Evolutionary conservation across 106 monocot genomes (phyloP), one percentile per base, ranked within the genome.

Genomic region (Dendrobium catenatum): DNA sequence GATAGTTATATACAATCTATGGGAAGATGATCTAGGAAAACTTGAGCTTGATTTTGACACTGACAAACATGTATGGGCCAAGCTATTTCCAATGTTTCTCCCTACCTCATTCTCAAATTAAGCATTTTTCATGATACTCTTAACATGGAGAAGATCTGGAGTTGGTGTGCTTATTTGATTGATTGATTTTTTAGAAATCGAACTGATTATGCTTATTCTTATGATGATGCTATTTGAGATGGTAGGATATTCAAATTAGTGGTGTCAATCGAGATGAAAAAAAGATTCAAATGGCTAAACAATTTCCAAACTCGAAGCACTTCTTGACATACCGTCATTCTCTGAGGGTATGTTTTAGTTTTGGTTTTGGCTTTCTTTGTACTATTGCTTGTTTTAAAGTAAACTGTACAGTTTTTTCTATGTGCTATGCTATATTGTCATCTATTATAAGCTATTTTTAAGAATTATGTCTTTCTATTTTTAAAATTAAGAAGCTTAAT

Each of bases 291-390:
- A 96, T 90, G 96, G 91, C 96, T 17, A 72, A 77, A 49, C 51
- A 89, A 66, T 96, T 88, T 81, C 96, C 93, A 17, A 96, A 96
- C 83, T 96, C 96, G 0, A 88, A 59, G 76, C 93, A 96, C 86
- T 96, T 91, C 79, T 80, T 96, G 20, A 93, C 96, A 20, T 93
- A 96, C 56, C 85, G 83, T 17, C 96, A 96, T 86, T 96, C 96
- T 44, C 51, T 96, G 43, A 88, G 95, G 91, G 95, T 96, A 83
- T 48, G 42, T 15, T 7, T 2, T 19, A 24, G 37, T 74, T 22
- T 17, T 81, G 17, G 5, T 75, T 75, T 15, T 5, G 5, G 22
- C 22, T 22, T 61, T 61, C 61, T 8, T 33, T 16, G 24, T 37
- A 10, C 26, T 26, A 15, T 27, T 68, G 67, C 67, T 11, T 27